These are phyloP conservation scores for Paspalum notatum DNA, from an alignment of 176 grass and related monocot species.

Conservation along the genomic window DNA sequence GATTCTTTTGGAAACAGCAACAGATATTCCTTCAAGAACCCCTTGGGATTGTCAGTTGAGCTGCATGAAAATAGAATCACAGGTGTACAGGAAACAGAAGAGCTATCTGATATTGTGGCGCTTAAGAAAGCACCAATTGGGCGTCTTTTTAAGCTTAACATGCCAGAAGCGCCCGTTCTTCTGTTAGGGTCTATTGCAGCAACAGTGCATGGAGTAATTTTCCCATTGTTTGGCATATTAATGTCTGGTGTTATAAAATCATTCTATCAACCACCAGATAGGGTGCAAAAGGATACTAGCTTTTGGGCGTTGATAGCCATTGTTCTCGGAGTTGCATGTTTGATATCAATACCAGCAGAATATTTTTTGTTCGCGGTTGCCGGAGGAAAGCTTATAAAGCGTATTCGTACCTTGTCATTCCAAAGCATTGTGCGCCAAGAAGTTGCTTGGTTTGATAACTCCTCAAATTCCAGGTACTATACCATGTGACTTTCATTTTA, in stretches of 20 bases:
- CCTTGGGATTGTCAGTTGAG: conserved; percentile 37
- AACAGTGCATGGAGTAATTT: conserved; percentile 65
- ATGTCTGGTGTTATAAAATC: conserved; percentile 64
- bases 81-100: conserved; percentile 32
- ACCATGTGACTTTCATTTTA: background rate
- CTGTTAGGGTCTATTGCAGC: conserved; percentile 69
- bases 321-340: conserved; percentile 45
- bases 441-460: conserved; percentile 83
- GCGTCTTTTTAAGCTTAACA: conserved; percentile 66
- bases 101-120: conserved; percentile 1
- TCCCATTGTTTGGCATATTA: conserved; percentile 63
- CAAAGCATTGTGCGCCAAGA: conserved; percentile 68
- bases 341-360: conserved; percentile 48
- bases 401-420: conserved; percentile 66
- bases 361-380: conserved; percentile 79
- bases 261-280: conserved; percentile 65
- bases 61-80: conserved; percentile 17
- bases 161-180: conserved; percentile 69
- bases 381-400: conserved; percentile 79
- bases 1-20: conserved; percentile 50
- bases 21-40: conserved; percentile 48
- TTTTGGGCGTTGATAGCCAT: conserved; percentile 72
- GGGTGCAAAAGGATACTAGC: conserved; percentile 59
- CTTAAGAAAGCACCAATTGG: conserved; percentile 49
- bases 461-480: conserved; percentile 73